These are phyloP conservation scores for Platanthera guangdongensis DNA, from an alignment of 106 monocot genomes.

Conservation along the genomic window DNA sequence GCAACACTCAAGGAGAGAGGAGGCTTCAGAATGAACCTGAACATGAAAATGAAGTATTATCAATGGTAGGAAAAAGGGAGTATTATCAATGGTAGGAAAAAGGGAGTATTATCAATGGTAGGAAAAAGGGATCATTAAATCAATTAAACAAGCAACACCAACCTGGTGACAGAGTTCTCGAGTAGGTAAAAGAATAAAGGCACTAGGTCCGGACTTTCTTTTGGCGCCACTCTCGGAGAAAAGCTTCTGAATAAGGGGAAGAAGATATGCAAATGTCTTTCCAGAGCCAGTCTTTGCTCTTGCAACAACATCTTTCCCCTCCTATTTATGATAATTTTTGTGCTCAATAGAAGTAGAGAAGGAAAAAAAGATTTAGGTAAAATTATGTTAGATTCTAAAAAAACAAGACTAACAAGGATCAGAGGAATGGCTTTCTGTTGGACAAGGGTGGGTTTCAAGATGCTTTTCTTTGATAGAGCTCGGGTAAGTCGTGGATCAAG, in stretches of 20 bases:
- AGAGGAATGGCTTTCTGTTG: slow-evolving; percentile 66
- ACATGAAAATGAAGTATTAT: neutral
- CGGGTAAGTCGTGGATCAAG: slow-evolving; percentile 62
- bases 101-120: neutral
- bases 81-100: neutral
- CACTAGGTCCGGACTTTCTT: slow-evolving; percentile 44
- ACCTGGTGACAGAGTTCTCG: slow-evolving; percentile 84
- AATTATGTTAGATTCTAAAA: neutral
- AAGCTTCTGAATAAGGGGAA: slow-evolving; percentile 78
- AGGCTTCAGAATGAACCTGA: slow-evolving; percentile 60
- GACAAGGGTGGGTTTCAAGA: slow-evolving; percentile 57
- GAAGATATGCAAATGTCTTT: slow-evolving; percentile 82
- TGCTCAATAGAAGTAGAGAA: slow-evolving; percentile 2
- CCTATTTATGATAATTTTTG: slow-evolving; percentile 21
- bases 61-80: neutral
- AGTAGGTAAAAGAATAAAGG: slow-evolving; percentile 68
- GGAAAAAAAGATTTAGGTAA: neutral
- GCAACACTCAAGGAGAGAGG: slow-evolving; percentile 71
- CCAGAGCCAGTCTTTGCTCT: slow-evolving; percentile 86
- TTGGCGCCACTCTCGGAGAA: slow-evolving; percentile 29
- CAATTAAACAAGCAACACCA: neutral
- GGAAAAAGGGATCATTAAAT: neutral
- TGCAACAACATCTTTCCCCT: slow-evolving; percentile 89
- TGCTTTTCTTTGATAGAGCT: slow-evolving; percentile 57
- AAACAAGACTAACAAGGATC: slow-evolving; percentile 41